Conservation (phyloP, 257 asterid species). For the Craterostigma plantagineum region DNA sequence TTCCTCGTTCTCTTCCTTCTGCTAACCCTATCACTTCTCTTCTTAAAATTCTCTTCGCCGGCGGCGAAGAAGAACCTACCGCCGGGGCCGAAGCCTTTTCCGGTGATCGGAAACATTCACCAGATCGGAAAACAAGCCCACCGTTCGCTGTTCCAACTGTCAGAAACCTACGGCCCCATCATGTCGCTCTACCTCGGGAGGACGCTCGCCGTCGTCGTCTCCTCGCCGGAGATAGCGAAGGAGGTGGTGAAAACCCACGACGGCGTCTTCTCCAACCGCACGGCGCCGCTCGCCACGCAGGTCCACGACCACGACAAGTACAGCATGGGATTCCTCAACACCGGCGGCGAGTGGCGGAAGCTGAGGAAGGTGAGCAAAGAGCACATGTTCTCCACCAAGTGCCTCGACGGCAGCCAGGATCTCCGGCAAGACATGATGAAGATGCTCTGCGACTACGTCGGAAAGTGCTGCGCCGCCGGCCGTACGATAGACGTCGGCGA, state of each 20-base stretch:
- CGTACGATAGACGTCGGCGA: slow-evolving; percentile 15
- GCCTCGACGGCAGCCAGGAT: slow-evolving; percentile 12
- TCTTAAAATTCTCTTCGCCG: no score
- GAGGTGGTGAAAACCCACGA: slow-evolving; percentile 20
- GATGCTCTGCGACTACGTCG: slow-evolving; percentile 10
- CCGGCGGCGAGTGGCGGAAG: slow-evolving; percentile 18
- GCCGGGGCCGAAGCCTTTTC: no score
- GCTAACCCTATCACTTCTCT: no score
- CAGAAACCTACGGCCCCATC: no score
- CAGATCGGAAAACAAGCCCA: no score
- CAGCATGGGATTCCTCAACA: slow-evolving; percentile 11
- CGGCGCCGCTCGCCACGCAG: no score
- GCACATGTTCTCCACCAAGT: slow-evolving; percentile 15
- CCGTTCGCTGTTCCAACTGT: no score
- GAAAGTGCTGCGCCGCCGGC: slow-evolving; percentile 5
- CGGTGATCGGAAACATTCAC: no score
- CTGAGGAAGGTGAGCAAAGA: slow-evolving; percentile 17
- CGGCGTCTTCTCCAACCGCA: neutral
- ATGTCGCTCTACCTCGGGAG: slow-evolving; percentile 41
- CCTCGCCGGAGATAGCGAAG: slow-evolving; percentile 30
- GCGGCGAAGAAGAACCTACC: no score
- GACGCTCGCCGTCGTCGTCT: slow-evolving; percentile 22
- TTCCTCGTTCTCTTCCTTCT: no score
- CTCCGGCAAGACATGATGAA: slow-evolving; percentile 13
- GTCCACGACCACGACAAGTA: slow-evolving; percentile 11